Base-by-base conservation (phyloP, 495 filamentous ascomycete genomes). In the Aspergillus bridgeri region DNA sequence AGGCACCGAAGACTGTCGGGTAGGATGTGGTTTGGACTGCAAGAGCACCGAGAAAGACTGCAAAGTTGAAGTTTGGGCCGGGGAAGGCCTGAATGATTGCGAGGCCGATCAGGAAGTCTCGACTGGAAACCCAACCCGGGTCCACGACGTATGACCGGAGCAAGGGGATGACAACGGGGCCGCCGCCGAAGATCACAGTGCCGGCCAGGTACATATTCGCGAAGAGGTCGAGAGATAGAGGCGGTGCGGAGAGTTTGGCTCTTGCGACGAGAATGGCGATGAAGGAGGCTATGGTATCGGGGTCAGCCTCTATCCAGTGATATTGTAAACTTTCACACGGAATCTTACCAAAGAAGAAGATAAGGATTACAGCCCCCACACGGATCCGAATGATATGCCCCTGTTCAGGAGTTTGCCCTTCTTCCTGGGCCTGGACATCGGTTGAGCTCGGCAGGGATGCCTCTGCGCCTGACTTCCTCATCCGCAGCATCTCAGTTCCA, bases 1-100 rank as follows among this genome's bases (percentile, higher is more conserved):
- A 19, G 0, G 90, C 88, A 9, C 86, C 86, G 20, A 81, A 50
- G 44, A 79, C 64, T 4, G 81, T 68, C 2, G 73, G 74, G 24
- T 64, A 66, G 9, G 23, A 38, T 2, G 76, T 68, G 5, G 71
- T 72, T 0, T 61, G 66, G 0, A 79, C 57, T 0, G 88, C 81
- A 0, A 93, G 73, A 5, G 80, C 71, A 22, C 90, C 89, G 13
- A 93, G 78, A 62, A 86, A 93, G 15, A 93, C 88, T 3, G 86
- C 89, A 63, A 93, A 92, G 68, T 93, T 95, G 81, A 93, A 92
- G 68, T 95, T 93, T 0, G 90, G 90, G 0, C 90, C 90, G 0
- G 89, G 90, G 63, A 93, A 91, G 3, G 89, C 84, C 69, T 95
- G 90, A 58, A 90, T 90, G 56, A 93, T 76, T 11, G 90, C 90